phyloP scores from a whole-genome alignment of 2,329 filamentous ascomycete genomes.

The Fusarium papillatum region DNA sequence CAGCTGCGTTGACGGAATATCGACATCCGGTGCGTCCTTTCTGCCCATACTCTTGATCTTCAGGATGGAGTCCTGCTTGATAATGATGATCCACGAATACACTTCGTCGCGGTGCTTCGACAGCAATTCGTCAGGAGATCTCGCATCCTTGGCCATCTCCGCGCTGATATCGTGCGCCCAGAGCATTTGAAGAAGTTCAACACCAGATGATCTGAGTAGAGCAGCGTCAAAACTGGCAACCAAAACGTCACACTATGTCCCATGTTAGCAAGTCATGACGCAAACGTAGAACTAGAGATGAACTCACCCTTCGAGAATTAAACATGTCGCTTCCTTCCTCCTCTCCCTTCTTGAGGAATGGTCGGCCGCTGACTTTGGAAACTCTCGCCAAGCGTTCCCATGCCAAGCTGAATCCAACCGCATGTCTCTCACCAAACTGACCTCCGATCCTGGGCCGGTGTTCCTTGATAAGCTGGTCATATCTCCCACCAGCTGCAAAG shows the following conservation, averaged over 20 bases:
- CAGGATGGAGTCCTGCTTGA: conserved; percentile 82
- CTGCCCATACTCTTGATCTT: conserved; percentile 85
- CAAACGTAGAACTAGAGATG: background rate
- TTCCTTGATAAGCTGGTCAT: conserved; percentile 90
- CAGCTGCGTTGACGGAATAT: conserved; percentile 81
- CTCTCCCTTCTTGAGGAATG: conserved; percentile 78
- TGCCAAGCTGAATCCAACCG: conserved; percentile 92
- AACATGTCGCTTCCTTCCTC: conserved; percentile 72
- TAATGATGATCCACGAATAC: conserved; percentile 89
- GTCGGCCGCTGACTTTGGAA: conserved; percentile 65
- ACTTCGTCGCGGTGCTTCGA: conserved; percentile 82
- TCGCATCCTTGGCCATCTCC: conserved; percentile 85
- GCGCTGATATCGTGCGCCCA: conserved; percentile 90
- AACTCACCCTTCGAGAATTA: conserved; percentile 72
- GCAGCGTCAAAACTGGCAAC: conserved; percentile 89
- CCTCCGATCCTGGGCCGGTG: conserved; percentile 79
- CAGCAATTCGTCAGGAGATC: conserved; percentile 84
- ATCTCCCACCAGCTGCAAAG: conserved; percentile 93
- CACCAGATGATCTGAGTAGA: conserved; percentile 80
- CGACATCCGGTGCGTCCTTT: conserved; percentile 81
- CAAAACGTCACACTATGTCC: conserved; percentile 82
- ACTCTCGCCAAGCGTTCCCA: conserved; percentile 86
- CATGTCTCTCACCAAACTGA: conserved; percentile 77
- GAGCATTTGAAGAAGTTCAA: conserved; percentile 82
- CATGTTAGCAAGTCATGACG: background rate